Conservation (phyloP, 2,329 filamentous ascomycete species). For the Beauveria sp. region DNA sequence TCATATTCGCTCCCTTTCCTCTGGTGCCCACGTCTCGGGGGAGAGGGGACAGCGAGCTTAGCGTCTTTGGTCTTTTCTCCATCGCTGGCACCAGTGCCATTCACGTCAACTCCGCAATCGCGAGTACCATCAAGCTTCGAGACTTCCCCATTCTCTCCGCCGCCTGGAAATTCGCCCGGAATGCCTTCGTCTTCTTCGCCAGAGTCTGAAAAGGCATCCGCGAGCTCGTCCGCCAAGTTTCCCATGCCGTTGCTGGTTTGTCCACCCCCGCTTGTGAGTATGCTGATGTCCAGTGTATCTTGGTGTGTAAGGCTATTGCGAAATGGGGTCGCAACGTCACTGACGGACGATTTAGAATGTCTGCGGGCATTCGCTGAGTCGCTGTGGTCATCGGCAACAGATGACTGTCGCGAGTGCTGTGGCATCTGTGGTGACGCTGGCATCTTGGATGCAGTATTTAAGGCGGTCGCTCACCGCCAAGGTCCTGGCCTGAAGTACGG, state of each 20-base stretch:
- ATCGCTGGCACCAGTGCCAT: constrained; percentile 11
- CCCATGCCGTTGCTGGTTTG: constrained; percentile 54
- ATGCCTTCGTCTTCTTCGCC: constrained; percentile 42
- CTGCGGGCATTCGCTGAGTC: constrained; percentile 40
- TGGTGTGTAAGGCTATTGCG: constrained; percentile 41
- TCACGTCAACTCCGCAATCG: constrained; percentile 8
- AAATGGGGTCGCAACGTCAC: constrained; percentile 42
- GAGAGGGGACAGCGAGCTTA: constrained; percentile 38
- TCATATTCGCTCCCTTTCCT: constrained; percentile 56
- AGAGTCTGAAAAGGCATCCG: constrained; percentile 62
- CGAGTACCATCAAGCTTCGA: constrained; percentile 7
- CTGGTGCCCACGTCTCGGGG: constrained; percentile 39
- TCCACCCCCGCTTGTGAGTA: constrained; percentile 35
- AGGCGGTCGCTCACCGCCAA: constrained; percentile 12
- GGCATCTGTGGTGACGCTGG: constrained; percentile 46
- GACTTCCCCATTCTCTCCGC: constrained; percentile 1
- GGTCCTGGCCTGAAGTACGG: background rate
- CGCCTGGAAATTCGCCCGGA: constrained; percentile 8
- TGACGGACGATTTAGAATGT: constrained; percentile 43
- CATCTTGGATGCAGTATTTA: constrained; percentile 18
- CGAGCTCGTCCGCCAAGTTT: constrained; percentile 74
- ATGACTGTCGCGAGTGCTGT: constrained; percentile 51
- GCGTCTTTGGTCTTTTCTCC: constrained; percentile 26
- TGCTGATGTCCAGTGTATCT: constrained; percentile 39
- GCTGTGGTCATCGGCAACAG: constrained; percentile 42